phyloP scores from a whole-genome alignment of 2,329 filamentous ascomycete species.

The Paracamarosporium sp. region DNA sequence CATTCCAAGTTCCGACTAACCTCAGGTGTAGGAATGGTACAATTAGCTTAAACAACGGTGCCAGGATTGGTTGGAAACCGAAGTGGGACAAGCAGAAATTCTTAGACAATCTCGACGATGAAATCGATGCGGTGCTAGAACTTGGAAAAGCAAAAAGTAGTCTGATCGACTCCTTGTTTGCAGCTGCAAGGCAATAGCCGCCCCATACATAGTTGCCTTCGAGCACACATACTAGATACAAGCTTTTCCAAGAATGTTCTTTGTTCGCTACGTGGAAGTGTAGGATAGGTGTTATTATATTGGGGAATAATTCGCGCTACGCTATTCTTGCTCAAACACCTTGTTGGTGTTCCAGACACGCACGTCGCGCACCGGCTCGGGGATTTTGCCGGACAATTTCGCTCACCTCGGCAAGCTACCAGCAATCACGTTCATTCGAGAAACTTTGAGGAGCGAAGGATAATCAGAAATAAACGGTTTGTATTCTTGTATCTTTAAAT shows the following conservation, averaged over 20 bases:
- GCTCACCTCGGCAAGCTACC: neutral
- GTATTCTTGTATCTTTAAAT: too few relatives aligned
- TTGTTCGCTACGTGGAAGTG: too few relatives aligned
- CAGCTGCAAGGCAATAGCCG: neutral
- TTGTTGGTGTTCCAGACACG: neutral
- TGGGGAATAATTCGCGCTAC: too few relatives aligned
- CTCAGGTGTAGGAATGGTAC: neutral
- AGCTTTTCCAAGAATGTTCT: too few relatives aligned
- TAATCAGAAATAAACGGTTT: too few relatives aligned
- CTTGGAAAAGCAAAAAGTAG: constrained; percentile 14
- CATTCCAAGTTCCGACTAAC: too few relatives aligned
- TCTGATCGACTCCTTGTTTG: constrained; percentile 6
- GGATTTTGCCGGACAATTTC: neutral
- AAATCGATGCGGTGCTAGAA: constrained; percentile 12
- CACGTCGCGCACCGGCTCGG: neutral
- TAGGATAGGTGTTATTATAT: too few relatives aligned
- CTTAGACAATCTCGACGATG: constrained; percentile 7
- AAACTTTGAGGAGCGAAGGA: too few relatives aligned
- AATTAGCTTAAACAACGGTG: neutral
- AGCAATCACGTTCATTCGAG: too few relatives aligned
- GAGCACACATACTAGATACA: too few relatives aligned
- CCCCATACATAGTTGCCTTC: too few relatives aligned
- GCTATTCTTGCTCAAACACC: too few relatives aligned
- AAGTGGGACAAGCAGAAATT: constrained; percentile 4
- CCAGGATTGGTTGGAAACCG: constrained; percentile 7